Percentiles rank a stretch among this genome's conserved stretches.
Evolutionary conservation across 345 rosid species (phyloP).

Genomic region (Euphorbia lathyris): DNA sequence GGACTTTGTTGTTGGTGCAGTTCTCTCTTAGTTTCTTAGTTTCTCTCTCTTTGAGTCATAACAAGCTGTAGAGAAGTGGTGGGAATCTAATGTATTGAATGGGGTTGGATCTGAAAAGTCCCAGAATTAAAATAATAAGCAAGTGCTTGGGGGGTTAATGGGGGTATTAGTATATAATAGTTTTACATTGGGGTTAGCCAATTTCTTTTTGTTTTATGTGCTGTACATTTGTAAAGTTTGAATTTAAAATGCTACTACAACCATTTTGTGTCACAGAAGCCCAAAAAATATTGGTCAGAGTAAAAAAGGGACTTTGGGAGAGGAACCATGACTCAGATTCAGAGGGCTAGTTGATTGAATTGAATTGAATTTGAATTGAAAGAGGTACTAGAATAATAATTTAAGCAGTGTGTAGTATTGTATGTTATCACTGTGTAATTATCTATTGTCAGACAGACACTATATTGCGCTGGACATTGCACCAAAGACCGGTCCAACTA

Average conservation of each 20-base stretch:
- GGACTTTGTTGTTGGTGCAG: constrained; percentile 16
- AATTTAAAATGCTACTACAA: constrained; percentile 18
- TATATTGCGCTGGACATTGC: constrained; percentile 65
- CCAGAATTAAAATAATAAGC: constrained; percentile 27
- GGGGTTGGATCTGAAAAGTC: constrained; percentile 58
- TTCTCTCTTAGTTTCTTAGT: constrained; percentile 3
- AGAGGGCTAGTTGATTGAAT: too few relatives aligned
- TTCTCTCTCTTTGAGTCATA: constrained; percentile 27
- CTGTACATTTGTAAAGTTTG: constrained; percentile 14
- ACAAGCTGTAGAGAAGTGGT: constrained; percentile 41
- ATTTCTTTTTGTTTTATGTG: constrained; percentile 56
- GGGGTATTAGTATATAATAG: constrained; percentile 17
- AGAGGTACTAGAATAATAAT: constrained; percentile 11
- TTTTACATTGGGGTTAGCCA: constrained; percentile 28
- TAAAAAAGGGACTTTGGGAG: constrained; percentile 40
- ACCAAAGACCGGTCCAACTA: constrained; percentile 66
- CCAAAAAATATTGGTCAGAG: constrained; percentile 35
- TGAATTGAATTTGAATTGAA: constrained; percentile 3
- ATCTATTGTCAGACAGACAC: constrained; percentile 37
- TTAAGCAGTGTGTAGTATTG: background rate
- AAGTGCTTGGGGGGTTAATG: constrained; percentile 42
- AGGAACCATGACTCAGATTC: constrained; percentile 25
- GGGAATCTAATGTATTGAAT: constrained; percentile 35
- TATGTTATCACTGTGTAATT: background rate
- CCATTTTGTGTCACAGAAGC: constrained; percentile 33